phyloP scores from a whole-genome alignment of 2,329 filamentous ascomycete species.

The Fusarium tanahbumbuense region DNA sequence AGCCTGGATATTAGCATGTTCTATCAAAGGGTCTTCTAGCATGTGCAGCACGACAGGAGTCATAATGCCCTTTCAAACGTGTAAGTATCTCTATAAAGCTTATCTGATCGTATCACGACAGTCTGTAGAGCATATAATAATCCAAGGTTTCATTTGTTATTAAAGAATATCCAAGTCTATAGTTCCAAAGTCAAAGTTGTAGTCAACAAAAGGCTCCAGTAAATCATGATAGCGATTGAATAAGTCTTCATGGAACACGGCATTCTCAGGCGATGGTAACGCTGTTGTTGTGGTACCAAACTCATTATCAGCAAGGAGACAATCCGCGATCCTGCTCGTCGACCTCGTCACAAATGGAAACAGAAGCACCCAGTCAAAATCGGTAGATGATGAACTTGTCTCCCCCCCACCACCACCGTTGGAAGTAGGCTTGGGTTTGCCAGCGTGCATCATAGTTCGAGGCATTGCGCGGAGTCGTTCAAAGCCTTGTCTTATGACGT shows the following conservation, averaged over 20 bases:
- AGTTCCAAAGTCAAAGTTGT: slow-evolving; percentile 32
- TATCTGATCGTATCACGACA: too few relatives aligned
- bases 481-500: slow-evolving; percentile 38
- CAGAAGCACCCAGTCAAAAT: slow-evolving; percentile 32
- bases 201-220: slow-evolving; percentile 39
- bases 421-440: neutral
- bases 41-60: too few relatives aligned
- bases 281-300: slow-evolving; percentile 21
- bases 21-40: too few relatives aligned
- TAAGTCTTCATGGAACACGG: slow-evolving; percentile 30
- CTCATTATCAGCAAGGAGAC: slow-evolving; percentile 35
- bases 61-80: too few relatives aligned
- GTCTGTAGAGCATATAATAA: neutral
- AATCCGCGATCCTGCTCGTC: slow-evolving; percentile 30
- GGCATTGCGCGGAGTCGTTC: slow-evolving; percentile 30
- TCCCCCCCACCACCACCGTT: neutral
- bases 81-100: too few relatives aligned
- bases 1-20: neutral
- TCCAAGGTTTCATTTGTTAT: neutral
- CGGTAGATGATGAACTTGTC: neutral
- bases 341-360: slow-evolving; percentile 39
- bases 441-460: slow-evolving; percentile 22
- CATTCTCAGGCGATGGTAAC: slow-evolving; percentile 34
- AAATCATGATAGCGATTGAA: slow-evolving; percentile 37
- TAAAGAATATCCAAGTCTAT: slow-evolving; percentile 22